Conservation (phyloP, 352 stramenopile species). For the Phytopythium chamaehyphon region DNA sequence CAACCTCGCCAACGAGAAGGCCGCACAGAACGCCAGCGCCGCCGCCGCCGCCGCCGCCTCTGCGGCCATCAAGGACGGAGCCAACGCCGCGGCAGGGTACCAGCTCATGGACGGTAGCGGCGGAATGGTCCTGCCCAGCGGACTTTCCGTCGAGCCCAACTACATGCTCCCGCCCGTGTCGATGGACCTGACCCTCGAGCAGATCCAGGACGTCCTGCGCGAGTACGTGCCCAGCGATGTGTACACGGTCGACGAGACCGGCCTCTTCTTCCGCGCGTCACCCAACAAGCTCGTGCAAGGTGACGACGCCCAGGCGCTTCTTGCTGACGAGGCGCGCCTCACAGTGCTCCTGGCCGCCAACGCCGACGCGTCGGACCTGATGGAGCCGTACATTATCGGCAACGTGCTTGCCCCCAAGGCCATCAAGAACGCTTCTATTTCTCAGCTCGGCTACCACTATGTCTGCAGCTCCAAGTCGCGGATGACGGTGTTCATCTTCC, state of each 20-base stretch:
- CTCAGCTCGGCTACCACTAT: constrained; percentile 84
- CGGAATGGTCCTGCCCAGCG: constrained; percentile 48
- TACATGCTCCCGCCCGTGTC: constrained; percentile 82
- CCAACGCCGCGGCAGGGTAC: constrained; percentile 11
- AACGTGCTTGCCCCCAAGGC: constrained; percentile 64
- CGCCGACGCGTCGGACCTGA: constrained; percentile 69
- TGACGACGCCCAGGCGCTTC: constrained; percentile 70
- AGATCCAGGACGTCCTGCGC: constrained; percentile 81
- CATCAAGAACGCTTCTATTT: constrained; percentile 79
- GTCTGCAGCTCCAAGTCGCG: constrained; percentile 76
- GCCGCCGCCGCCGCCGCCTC: background rate
- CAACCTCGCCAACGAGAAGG: constrained; percentile 37
- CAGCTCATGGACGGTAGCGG: constrained; percentile 40
- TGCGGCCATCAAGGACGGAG: constrained; percentile 14
- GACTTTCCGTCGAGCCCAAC: constrained; percentile 45
- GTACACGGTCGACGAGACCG: constrained; percentile 86
- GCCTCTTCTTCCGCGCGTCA: constrained; percentile 83
- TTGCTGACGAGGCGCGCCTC: constrained; percentile 68
- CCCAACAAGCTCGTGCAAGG: constrained; percentile 81
- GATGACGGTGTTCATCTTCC: constrained; percentile 89
- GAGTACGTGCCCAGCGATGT: constrained; percentile 82
- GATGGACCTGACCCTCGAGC: constrained; percentile 75
- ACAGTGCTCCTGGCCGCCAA: constrained; percentile 75
- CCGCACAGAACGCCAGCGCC: background rate
- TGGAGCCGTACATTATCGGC: constrained; percentile 86